phyloP scores from a whole-genome alignment of 2,329 filamentous ascomycete genomes.

The Cordyceps pruinosa region DNA sequence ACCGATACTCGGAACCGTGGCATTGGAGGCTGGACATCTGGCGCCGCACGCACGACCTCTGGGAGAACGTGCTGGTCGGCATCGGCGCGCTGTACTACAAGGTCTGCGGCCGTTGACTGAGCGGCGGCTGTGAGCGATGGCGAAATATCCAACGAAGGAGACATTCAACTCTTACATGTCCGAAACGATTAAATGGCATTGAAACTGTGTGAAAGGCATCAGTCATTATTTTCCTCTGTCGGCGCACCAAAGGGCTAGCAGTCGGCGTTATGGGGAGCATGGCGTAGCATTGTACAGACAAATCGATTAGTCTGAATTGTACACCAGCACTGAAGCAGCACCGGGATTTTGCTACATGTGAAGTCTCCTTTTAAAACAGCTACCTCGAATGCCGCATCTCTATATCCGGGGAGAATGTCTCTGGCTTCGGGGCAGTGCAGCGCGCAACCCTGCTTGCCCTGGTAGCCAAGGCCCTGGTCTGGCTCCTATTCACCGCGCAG shows the following conservation, averaged over 20 bases:
- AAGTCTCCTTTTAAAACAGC: too few relatives aligned
- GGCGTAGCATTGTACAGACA: not conserved
- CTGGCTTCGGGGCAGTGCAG: not conserved
- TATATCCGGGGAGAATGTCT: not conserved
- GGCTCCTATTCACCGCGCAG: not conserved
- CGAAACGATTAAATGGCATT: too few relatives aligned
- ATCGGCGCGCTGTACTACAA: conserved; percentile 33
- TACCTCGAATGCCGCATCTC: too few relatives aligned
- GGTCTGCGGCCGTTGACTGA: conserved; percentile 10
- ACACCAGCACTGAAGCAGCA: not conserved
- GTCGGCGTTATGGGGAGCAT: too few relatives aligned
- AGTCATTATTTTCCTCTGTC: too few relatives aligned
- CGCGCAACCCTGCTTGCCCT: not conserved
- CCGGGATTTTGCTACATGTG: not conserved
- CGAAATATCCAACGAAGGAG: not conserved
- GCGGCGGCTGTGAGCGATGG: not conserved
- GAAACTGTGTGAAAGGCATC: too few relatives aligned
- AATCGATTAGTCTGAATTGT: not conserved
- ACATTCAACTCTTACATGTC: not conserved
- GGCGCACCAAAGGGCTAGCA: too few relatives aligned
- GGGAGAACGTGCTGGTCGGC: conserved; percentile 33
- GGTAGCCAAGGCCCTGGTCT: not conserved
- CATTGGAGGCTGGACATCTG: conserved; percentile 19
- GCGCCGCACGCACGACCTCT: conserved; percentile 29
- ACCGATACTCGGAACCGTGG: not conserved